Percentiles rank a stretch among this genome's conserved stretches.
Evolutionary conservation across 192 early-diverging fungal genomes (phyloP).

Genomic region (Funneliformis geosporum): DNA sequence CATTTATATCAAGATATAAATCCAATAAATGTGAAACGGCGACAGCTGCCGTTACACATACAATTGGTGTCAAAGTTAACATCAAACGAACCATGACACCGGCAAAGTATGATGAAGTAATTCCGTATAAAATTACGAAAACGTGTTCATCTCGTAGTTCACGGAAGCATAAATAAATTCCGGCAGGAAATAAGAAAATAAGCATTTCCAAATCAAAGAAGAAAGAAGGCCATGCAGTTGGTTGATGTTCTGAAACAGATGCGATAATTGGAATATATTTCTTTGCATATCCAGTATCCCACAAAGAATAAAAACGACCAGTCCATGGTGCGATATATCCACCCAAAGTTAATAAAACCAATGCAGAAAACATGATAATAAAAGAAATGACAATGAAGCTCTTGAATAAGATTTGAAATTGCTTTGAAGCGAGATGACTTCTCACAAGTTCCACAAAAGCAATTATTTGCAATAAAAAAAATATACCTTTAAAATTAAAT

Average conservation of each 20-base stretch:
- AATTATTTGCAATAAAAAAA: constrained; percentile 94
- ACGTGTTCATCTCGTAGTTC: constrained; percentile 96
- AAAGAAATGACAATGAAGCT: constrained; percentile 61
- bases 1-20: constrained; percentile 64
- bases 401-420: constrained; percentile 84
- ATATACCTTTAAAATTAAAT: constrained; percentile 63
- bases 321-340: constrained; percentile 98
- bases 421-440: constrained; percentile 72
- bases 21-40: constrained; percentile 87
- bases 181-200: constrained; percentile 96
- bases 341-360: constrained; percentile 74
- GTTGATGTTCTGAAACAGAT: constrained; percentile 99
- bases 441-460: constrained; percentile 89
- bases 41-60: constrained; percentile 92
- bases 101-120: constrained; percentile 99
- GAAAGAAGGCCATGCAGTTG: constrained; percentile 98
- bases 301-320: constrained; percentile 99
- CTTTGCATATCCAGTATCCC: constrained; percentile 99
- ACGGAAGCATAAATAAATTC: constrained; percentile 96
- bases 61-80: constrained; percentile 96
- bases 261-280: constrained; percentile 99
- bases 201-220: constrained; percentile 98
- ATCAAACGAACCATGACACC: constrained; percentile 99
- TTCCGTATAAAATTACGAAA: constrained; percentile 95
- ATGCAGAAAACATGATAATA: constrained; percentile 56